Conservation (phyloP, 345 rosid species). For the Bruguiera sexangula region DNA sequence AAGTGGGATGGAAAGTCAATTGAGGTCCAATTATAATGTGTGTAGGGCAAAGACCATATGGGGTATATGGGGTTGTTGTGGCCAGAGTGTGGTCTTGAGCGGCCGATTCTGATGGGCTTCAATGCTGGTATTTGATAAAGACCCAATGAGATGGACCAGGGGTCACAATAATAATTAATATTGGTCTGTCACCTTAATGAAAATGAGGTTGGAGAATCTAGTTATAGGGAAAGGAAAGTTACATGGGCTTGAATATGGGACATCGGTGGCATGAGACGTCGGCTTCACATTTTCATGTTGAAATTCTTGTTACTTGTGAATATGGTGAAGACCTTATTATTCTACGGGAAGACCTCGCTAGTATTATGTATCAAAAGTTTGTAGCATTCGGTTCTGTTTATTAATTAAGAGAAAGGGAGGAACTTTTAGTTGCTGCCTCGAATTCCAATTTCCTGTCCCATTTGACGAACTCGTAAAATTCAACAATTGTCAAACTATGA, state of each 20-base stretch:
- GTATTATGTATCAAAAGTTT: too few species aligned
- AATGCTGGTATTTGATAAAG: conserved; percentile 16
- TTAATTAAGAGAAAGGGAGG: too few species aligned
- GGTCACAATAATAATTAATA: neutral
- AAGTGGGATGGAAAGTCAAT: too few species aligned
- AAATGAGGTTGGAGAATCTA: neutral
- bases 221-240: neutral
- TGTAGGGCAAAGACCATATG: conserved; percentile 22
- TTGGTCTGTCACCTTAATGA: conserved; percentile 1
- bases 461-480: too few species aligned
- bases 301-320: neutral
- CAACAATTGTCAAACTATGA: too few species aligned
- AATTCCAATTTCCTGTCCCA: too few species aligned
- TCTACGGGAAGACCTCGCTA: too few species aligned
- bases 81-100: conserved; percentile 13
- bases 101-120: conserved; percentile 16
- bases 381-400: too few species aligned
- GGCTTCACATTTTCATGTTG: neutral
- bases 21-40: too few species aligned
- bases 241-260: neutral
- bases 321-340: neutral
- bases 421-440: too few species aligned
- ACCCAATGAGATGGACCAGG: conserved; percentile 8
- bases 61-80: conserved; percentile 11
- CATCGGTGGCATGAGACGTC: neutral